Percentiles rank a stretch among this genome's conserved stretches.
These are phyloP conservation scores for Yamadazyma triangularis DNA, from an alignment of 1,139 yeast species.

Conservation along the genomic window DNA sequence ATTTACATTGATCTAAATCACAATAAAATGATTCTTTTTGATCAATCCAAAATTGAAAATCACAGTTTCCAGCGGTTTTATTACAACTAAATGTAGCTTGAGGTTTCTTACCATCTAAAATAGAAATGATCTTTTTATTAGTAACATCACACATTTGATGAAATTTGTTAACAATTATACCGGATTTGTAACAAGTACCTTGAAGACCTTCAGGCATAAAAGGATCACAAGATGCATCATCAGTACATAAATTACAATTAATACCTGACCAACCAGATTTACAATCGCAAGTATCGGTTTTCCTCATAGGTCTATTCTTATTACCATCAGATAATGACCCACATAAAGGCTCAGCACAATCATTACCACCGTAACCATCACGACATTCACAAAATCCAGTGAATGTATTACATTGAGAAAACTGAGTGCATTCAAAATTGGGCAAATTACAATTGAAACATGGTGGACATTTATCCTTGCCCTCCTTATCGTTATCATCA, in stretches of 20 bases:
- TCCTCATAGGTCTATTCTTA: constrained; percentile 56
- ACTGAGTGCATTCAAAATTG: constrained; percentile 85
- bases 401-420: constrained; percentile 76
- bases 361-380: constrained; percentile 90
- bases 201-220: constrained; percentile 83
- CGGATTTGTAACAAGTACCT: constrained; percentile 91
- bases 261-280: constrained; percentile 89
- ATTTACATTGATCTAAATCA: constrained; percentile 67
- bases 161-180: constrained; percentile 73
- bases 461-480: constrained; percentile 62
- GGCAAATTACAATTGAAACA: constrained; percentile 94
- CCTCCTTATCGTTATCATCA: constrained; percentile 12
- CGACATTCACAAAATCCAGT: constrained; percentile 93
- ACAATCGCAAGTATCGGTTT: constrained; percentile 56
- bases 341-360: constrained; percentile 86
- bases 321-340: constrained; percentile 72
- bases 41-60: constrained; percentile 96
- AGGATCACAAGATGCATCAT: constrained; percentile 72
- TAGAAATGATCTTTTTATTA: constrained; percentile 75
- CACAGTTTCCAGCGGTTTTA: constrained; percentile 59
- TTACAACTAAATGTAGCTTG: constrained; percentile 92
- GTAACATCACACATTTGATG: constrained; percentile 96
- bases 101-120: constrained; percentile 75
- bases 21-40: constrained; percentile 87
- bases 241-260: constrained; percentile 80